phyloP scores from a whole-genome alignment of 129 eudicot genomes.

The Lactuca saligna region DNA sequence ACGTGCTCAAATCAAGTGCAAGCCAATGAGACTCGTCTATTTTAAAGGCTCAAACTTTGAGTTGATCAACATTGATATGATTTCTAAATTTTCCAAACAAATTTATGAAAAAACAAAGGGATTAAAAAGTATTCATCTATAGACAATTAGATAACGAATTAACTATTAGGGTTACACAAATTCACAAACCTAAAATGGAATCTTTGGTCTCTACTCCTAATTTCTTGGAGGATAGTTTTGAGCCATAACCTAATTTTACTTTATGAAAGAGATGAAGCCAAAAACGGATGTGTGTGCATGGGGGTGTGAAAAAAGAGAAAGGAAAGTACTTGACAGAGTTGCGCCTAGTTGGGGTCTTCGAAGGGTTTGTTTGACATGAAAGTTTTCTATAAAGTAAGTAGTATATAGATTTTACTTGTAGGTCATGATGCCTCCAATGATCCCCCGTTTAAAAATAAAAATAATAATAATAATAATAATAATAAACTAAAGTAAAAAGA shows the following conservation, averaged over 20 bases:
- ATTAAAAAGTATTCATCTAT: neutral
- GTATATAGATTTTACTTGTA: too few species aligned
- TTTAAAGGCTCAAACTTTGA: conserved; percentile 7
- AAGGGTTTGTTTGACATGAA: neutral
- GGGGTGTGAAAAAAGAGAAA: conserved; percentile 3
- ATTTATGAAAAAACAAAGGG: neutral
- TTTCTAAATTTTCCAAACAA: neutral
- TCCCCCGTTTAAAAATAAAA: too few species aligned
- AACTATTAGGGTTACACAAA: neutral
- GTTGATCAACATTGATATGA: neutral
- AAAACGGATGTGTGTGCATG: neutral
- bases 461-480: too few species aligned
- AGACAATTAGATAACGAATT: neutral
- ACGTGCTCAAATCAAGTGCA: too few species aligned
- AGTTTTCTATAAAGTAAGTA: too few species aligned
- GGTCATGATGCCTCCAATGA: too few species aligned
- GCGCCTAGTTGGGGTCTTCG: conserved; percentile 88
- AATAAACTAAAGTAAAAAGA: too few species aligned
- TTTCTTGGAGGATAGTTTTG: conserved; percentile 35
- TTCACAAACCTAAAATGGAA: conserved; percentile 48
- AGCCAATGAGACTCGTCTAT: too few species aligned
- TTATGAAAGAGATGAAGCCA: neutral
- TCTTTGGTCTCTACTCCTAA: conserved; percentile 21
- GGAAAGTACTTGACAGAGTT: conserved; percentile 57
- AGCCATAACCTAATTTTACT: conserved; percentile 52